These are phyloP conservation scores for Heliocybe sulcata DNA, from an alignment of 1,284 basidiomycete genomes.

Conservation along the genomic window DNA sequence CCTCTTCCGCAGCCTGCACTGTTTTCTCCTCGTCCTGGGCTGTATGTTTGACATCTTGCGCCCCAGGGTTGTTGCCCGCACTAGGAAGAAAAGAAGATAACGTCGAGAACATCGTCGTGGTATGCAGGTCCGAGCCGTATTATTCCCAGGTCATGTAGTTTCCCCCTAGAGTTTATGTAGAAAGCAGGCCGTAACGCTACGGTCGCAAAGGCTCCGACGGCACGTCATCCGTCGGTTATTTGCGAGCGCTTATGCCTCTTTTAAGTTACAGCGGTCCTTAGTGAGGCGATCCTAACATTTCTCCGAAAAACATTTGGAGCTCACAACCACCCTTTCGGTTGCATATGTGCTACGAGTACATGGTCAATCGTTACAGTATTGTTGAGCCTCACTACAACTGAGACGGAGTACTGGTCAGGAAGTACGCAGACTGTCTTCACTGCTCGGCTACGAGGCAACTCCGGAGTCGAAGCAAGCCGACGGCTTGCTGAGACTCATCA, in stretches of 20 bases:
- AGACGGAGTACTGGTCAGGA: too few species aligned
- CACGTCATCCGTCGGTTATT: not conserved
- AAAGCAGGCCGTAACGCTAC: not conserved
- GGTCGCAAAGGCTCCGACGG: not conserved
- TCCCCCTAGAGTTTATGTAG: not conserved
- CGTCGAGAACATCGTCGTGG: constrained; percentile 49
- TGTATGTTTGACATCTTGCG: constrained; percentile 26
- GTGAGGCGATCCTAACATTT: too few species aligned
- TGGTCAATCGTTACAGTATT: too few species aligned
- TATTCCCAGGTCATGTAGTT: not conserved
- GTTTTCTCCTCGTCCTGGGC: constrained; percentile 9
- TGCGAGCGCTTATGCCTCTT: not conserved
- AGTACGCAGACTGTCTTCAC: too few species aligned
- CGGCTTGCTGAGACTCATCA: too few species aligned
- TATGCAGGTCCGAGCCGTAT: not conserved
- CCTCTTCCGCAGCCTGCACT: constrained; percentile 19
- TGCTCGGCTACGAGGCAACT: too few species aligned
- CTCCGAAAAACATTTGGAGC: too few species aligned
- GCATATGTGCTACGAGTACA: too few species aligned
- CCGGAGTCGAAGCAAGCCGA: too few species aligned
- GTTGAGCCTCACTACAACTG: too few species aligned
- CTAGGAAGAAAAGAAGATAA: constrained; percentile 51
- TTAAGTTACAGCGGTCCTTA: too few species aligned
- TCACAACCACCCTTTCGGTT: too few species aligned
- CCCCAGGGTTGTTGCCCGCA: constrained; percentile 14